Evolutionary conservation across 257 asterid species (phyloP).

Genomic region (Penstemon eatonii): DNA sequence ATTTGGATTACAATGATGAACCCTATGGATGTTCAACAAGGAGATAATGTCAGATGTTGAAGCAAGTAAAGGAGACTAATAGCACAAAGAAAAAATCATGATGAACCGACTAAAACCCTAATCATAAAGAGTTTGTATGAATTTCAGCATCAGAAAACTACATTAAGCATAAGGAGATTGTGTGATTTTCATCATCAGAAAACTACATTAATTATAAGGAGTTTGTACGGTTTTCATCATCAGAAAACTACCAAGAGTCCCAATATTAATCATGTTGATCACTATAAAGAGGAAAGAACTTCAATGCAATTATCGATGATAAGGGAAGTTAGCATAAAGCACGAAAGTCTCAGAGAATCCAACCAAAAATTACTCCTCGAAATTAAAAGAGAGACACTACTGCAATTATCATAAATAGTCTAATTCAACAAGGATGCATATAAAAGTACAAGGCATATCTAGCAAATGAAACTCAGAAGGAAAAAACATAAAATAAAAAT

Average conservation of each 20-base stretch:
- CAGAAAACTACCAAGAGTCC: constrained; percentile 9
- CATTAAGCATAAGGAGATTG: background rate
- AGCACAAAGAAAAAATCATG: background rate
- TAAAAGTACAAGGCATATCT: constrained; percentile 25
- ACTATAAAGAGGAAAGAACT: background rate
- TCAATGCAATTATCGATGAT: constrained; percentile 16
- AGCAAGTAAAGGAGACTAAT: background rate
- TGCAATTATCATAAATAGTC: constrained; percentile 7
- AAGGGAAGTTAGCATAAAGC: constrained; percentile 26
- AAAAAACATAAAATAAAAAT: background rate
- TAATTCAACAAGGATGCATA: constrained; percentile 7
- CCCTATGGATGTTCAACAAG: background rate
- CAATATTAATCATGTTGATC: constrained; percentile 9
- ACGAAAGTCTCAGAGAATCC: constrained; percentile 12
- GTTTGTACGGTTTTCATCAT: background rate
- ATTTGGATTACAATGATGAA: background rate
- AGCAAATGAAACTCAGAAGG: constrained; percentile 21
- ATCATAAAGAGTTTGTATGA: background rate
- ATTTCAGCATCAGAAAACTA: background rate
- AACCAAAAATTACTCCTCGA: constrained; percentile 11
- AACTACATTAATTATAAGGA: background rate
- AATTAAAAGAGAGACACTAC: constrained; percentile 18
- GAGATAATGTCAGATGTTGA: background rate
- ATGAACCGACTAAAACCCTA: background rate
- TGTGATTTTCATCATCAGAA: background rate